phyloP scores from a whole-genome alignment of 1,139 yeast species.

The Kodamaea plutei region DNA sequence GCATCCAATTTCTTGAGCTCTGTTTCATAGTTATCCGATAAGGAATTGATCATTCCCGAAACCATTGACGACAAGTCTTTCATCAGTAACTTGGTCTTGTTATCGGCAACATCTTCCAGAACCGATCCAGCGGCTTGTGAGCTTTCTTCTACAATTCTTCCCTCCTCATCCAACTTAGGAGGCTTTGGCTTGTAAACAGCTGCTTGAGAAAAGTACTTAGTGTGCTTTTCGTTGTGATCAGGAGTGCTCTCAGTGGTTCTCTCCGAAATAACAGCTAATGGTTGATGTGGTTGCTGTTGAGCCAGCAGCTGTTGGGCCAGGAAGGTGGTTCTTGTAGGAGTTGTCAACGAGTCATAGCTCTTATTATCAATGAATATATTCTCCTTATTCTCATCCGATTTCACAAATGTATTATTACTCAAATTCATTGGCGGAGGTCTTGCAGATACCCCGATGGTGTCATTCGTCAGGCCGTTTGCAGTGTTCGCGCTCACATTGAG shows the following conservation, averaged over 20 bases:
- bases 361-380: slow-evolving; percentile 37
- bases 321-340: slow-evolving; percentile 22
- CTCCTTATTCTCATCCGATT: slow-evolving; percentile 39
- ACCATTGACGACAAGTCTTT: slow-evolving; percentile 36
- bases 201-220: slow-evolving; percentile 9
- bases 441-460: too few species aligned
- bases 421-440: slow-evolving; percentile 24
- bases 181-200: slow-evolving; percentile 29
- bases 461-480: background rate
- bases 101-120: slow-evolving; percentile 2
- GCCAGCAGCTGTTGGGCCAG: slow-evolving; percentile 4
- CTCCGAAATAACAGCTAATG: slow-evolving; percentile 39
- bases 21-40: slow-evolving; percentile 37
- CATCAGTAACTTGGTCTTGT: slow-evolving; percentile 21
- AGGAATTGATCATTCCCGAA: slow-evolving; percentile 40
- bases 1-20: slow-evolving; percentile 21
- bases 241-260: slow-evolving; percentile 34
- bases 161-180: slow-evolving; percentile 32
- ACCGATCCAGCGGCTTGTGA: too few species aligned
- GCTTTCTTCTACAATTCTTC: slow-evolving; percentile 19
- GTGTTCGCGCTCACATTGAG: background rate
- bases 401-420: slow-evolving; percentile 20
- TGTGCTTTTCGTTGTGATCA: slow-evolving; percentile 13
- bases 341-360: slow-evolving; percentile 26
- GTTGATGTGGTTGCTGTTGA: slow-evolving; percentile 20